Conservation (phyloP, 768 basidiomycete species). For the Lactifluus rugatus region DNA sequence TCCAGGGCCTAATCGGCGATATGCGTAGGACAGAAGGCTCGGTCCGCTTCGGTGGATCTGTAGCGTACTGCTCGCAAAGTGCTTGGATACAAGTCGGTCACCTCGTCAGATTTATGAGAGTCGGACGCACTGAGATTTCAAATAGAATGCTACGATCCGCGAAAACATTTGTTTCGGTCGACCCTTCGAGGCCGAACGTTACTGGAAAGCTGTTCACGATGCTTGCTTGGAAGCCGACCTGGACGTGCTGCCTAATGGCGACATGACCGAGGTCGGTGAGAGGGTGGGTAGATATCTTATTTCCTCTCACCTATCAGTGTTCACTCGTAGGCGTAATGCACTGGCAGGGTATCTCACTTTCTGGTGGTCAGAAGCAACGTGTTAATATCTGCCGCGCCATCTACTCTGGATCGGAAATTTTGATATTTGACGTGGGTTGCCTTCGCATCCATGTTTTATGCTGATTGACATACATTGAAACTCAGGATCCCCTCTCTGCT, state of each 20-base stretch:
- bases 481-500: slow-evolving; percentile 74
- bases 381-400: slow-evolving; percentile 81
- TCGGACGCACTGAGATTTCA: neutral
- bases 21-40: slow-evolving; percentile 65
- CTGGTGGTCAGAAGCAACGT: slow-evolving; percentile 74
- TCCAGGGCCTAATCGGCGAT: slow-evolving; percentile 73
- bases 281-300: slow-evolving; percentile 28
- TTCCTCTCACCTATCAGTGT: neutral
- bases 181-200: slow-evolving; percentile 69
- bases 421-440: slow-evolving; percentile 62
- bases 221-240: slow-evolving; percentile 76
- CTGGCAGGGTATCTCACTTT: slow-evolving; percentile 67
- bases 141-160: slow-evolving; percentile 69
- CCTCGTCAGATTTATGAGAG: slow-evolving; percentile 2
- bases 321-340: neutral
- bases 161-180: slow-evolving; percentile 87
- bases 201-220: slow-evolving; percentile 72
- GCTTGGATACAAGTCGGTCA: slow-evolving; percentile 75
- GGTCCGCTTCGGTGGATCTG: slow-evolving; percentile 62
- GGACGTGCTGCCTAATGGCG: slow-evolving; percentile 65
- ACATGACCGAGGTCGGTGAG: slow-evolving; percentile 79
- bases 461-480: neutral
- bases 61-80: slow-evolving; percentile 77
- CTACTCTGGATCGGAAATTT: slow-evolving; percentile 78
- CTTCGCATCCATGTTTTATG: neutral